Evolutionary conservation across 2,329 filamentous ascomycete genomes (phyloP), one percentile per base, ranked within the genome.

Genomic region (Aspergillus japonicus): DNA sequence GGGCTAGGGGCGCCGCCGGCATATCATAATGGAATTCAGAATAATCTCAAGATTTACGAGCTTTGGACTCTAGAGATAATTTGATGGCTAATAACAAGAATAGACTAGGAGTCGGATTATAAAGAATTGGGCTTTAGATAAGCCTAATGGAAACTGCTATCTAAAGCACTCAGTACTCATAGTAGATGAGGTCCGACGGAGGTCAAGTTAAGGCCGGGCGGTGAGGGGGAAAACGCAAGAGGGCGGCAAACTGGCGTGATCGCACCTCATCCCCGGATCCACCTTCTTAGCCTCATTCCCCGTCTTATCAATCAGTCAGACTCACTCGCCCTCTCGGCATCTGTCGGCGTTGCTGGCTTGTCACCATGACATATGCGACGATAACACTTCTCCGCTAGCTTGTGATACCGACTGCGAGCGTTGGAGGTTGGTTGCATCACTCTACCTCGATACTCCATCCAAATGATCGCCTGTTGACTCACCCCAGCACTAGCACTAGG

Each of bases 191-290:
- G 39, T 44, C 23, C 21, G 48, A 29, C 23, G 23, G 48, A 50
- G 48, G 39, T 44, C n/a, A 19, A 44, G n/a, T 44, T 44, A 50
- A 29, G 23, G 48, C 23, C 48, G 23, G 48, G 53, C 53, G 44
- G 47, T 56, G 35, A 29, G 47, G 57, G 52, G 23, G 47, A 33
- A 55, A 21, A 62, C 63, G 62, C 61, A 62, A 68, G 44, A 66
- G 42, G 24, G 59, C 65, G 63, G 63, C 68, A 58, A 62, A 62
- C 64, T 71, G 69, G 66, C 68, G 68, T 70, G 69, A 70, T 71
- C 66, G 64, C 58, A 68, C 57, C 56, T 65, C 63, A 67, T 67
- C 68, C 53, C 47, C 44, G 42, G 53, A 23, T 47, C 47, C 42
- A 48, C 53, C 53, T 19, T 44, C 54, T 65, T 63, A 67, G 64